Conservation (phyloP, 2,329 filamentous ascomycete genomes). For the Ustilaginoidea virens region DNA sequence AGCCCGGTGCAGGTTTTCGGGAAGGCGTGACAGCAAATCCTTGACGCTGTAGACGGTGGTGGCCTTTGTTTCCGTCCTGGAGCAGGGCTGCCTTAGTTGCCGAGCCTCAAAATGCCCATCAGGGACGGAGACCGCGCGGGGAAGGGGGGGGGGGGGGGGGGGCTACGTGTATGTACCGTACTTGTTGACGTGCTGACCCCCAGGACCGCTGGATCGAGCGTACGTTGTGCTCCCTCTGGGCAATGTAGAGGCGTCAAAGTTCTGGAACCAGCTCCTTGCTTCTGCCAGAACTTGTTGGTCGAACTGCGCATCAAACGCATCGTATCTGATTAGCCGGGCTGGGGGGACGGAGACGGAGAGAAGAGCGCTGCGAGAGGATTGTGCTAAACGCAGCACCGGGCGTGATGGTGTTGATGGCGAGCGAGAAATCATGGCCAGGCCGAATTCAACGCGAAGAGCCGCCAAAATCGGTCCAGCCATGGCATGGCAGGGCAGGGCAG, state of each 20-base stretch:
- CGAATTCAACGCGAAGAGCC: too few species aligned
- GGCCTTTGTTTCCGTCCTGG: conserved; percentile 44
- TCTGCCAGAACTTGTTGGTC: conserved; percentile 34
- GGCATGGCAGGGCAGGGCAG: too few species aligned
- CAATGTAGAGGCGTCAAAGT: conserved; percentile 26
- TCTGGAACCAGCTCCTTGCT: conserved; percentile 34
- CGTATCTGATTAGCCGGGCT: conserved; percentile 19
- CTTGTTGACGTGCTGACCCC: conserved; percentile 50
- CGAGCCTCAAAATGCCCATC: too few species aligned
- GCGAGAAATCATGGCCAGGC: too few species aligned
- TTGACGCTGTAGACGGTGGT: conserved; percentile 34
- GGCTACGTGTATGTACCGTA: too few species aligned
- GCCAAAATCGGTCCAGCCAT: too few species aligned
- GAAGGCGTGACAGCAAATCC: conserved; percentile 29
- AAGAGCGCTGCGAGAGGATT: too few species aligned
- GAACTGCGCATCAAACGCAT: conserved; percentile 32
- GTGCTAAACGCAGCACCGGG: too few species aligned
- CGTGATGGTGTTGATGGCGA: too few species aligned
- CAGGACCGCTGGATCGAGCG: conserved; percentile 44
- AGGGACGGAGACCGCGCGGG: too few species aligned
- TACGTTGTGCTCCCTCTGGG: conserved; percentile 37
- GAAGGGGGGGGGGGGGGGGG: too few species aligned
- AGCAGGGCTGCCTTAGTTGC: conserved; percentile 10
- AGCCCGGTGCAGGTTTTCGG: conserved; percentile 28
- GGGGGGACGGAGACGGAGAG: too few species aligned